Percentiles rank a stretch among this genome's conserved stretches.
phyloP scores from a whole-genome alignment of 176 grass and related monocot genomes.

The Aechmea fasciata region DNA sequence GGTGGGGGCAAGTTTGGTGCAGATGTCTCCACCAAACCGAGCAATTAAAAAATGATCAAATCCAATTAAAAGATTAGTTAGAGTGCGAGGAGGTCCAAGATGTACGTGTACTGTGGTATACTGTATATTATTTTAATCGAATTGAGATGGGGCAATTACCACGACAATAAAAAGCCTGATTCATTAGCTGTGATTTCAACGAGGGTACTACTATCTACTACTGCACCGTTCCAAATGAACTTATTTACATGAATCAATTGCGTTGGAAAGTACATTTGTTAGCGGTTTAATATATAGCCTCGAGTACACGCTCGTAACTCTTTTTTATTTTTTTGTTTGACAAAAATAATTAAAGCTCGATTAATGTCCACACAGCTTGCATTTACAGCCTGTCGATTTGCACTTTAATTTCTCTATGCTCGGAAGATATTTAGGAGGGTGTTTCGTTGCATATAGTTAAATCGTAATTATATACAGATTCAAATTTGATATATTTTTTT shows the following conservation, averaged over 20 bases:
- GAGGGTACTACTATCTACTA: not conserved
- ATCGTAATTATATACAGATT: too few species aligned
- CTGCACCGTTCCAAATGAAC: not conserved
- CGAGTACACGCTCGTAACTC: too few species aligned
- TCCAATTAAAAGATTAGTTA: not conserved
- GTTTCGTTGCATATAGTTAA: too few species aligned
- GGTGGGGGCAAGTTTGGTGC: not conserved
- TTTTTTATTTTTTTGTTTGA: too few species aligned
- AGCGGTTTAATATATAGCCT: too few species aligned
- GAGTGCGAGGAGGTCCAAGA: not conserved
- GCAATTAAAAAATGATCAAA: not conserved
- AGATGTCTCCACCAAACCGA: constrained; percentile 5
- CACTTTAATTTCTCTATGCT: too few species aligned
- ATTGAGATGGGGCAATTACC: not conserved
- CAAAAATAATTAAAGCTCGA: too few species aligned
- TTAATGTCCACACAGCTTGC: too few species aligned
- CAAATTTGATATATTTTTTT: too few species aligned
- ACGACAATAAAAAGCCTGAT: not conserved
- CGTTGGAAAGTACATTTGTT: not conserved
- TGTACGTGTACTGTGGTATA: not conserved
- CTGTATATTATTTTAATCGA: not conserved
- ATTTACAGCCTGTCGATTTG: too few species aligned
- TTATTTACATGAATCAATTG: not conserved
- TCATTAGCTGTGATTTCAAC: not conserved
- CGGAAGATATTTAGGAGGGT: too few species aligned